Conservation (phyloP, 306 rosid genomes). For the Vigna trinervia region DNA sequence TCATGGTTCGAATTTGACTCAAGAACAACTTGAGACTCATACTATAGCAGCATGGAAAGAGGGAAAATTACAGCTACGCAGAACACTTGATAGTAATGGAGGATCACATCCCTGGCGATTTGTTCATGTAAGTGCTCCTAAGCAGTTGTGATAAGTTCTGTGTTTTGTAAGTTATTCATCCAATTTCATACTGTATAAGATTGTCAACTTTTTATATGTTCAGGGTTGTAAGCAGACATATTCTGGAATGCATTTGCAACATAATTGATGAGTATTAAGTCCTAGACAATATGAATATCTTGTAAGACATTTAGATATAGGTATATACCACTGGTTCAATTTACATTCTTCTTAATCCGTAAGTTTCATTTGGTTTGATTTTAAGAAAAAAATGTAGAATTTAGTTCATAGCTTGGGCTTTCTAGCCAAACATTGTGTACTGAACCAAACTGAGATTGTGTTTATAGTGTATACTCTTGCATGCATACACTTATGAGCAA, state of each 20-base stretch:
- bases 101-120: slow-evolving; percentile 54
- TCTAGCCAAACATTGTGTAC: slow-evolving; percentile 6
- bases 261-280: slow-evolving; percentile 28
- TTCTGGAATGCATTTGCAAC: slow-evolving; percentile 35
- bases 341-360: slow-evolving; percentile 1
- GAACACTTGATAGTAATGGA: slow-evolving; percentile 60
- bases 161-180: slow-evolving; percentile 17
- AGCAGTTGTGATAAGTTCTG: slow-evolving; percentile 23
- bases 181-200: slow-evolving; percentile 23
- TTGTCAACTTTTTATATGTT: slow-evolving; percentile 37
- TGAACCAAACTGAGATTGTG: slow-evolving; percentile 19
- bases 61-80: slow-evolving; percentile 57
- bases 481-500: background rate
- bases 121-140: slow-evolving; percentile 67
- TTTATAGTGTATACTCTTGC: background rate
- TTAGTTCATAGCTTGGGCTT: background rate
- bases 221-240: slow-evolving; percentile 26
- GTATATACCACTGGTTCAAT: slow-evolving; percentile 29
- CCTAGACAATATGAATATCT: slow-evolving; percentile 19
- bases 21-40: slow-evolving; percentile 89
- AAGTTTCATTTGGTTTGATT: background rate
- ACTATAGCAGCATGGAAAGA: slow-evolving; percentile 91
- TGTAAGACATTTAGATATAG: slow-evolving; percentile 35
- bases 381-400: slow-evolving; percentile 12
- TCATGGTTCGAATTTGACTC: slow-evolving; percentile 80